Percentiles rank a stretch among this genome's conserved stretches.
Conservation (phyloP, 805 yeast species). For the Candida andamanensis region DNA sequence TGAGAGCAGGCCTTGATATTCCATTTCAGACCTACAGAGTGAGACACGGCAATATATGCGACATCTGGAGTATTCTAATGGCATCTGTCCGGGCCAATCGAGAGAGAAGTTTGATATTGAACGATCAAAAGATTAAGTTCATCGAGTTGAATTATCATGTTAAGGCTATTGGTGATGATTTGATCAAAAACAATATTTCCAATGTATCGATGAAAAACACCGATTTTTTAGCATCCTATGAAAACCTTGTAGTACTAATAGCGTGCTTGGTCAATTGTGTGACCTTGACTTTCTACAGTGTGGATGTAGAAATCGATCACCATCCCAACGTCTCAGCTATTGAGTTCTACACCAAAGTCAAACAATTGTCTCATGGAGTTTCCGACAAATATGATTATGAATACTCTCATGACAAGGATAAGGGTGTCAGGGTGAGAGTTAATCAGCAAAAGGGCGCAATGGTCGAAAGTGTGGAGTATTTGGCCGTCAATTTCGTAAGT, state of each 20-base stretch:
- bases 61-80: constrained; percentile 59
- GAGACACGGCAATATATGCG: constrained; percentile 72
- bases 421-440: constrained; percentile 30
- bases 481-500: constrained; percentile 50
- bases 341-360: constrained; percentile 2
- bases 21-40: constrained; percentile 56
- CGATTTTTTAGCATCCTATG: constrained; percentile 19
- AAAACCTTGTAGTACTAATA: constrained; percentile 34
- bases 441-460: constrained; percentile 10
- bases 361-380: not conserved
- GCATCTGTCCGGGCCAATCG: constrained; percentile 19
- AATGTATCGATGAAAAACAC: constrained; percentile 22
- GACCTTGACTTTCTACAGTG: constrained; percentile 36
- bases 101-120: constrained; percentile 3
- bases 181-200: constrained; percentile 12
- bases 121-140: constrained; percentile 10
- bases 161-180: constrained; percentile 15
- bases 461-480: constrained; percentile 24
- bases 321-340: not conserved
- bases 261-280: constrained; percentile 43
- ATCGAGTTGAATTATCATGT: constrained; percentile 25
- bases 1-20: constrained; percentile 65
- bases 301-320: constrained; percentile 7
- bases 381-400: constrained; percentile 19
- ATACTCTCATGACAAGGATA: constrained; percentile 30